These are phyloP conservation scores for Neonectria punicea DNA, from an alignment of 2,329 filamentous ascomycete species.

Conservation along the genomic window DNA sequence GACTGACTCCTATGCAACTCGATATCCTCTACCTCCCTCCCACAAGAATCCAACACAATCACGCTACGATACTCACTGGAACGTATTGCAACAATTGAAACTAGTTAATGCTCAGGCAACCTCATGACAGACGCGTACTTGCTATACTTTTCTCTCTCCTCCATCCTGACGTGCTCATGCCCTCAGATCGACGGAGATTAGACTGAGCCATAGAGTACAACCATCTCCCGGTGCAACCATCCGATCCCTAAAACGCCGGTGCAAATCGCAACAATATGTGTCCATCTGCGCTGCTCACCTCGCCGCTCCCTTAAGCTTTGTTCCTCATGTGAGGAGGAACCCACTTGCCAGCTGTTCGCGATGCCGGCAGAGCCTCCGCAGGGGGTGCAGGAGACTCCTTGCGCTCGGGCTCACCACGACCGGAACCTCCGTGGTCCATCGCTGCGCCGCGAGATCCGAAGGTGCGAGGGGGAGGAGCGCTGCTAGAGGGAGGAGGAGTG, in stretches of 20 bases:
- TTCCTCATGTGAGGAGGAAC: constrained; percentile 61
- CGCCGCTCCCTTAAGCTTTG: constrained; percentile 40
- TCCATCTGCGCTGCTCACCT: constrained; percentile 30
- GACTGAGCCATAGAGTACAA: constrained; percentile 53
- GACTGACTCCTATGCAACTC: background rate
- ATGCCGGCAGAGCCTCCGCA: constrained; percentile 62
- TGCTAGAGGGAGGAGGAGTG: constrained; percentile 45
- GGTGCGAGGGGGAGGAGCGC: constrained; percentile 51
- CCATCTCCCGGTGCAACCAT: constrained; percentile 46
- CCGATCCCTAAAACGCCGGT: constrained; percentile 52
- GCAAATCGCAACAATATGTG: constrained; percentile 47
- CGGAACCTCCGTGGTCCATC: constrained; percentile 57
- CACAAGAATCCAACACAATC: background rate
- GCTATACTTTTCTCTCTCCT: constrained; percentile 39
- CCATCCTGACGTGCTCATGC: constrained; percentile 45
- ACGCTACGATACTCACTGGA: constrained; percentile 6
- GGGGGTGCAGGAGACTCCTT: constrained; percentile 55
- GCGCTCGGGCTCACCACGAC: constrained; percentile 41
- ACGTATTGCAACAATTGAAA: constrained; percentile 35
- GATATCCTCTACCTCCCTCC: background rate
- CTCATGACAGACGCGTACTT: constrained; percentile 42
- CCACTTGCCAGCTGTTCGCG: constrained; percentile 67
- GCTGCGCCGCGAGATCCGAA: constrained; percentile 52
- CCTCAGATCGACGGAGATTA: constrained; percentile 46
- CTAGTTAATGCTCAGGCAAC: constrained; percentile 41